A percentile compares a stretch with the other conserved stretches of the same genome.
Evolutionary conservation across 352 stramenopile genomes (phyloP).

Genomic region (Phytophthora megakarya): DNA sequence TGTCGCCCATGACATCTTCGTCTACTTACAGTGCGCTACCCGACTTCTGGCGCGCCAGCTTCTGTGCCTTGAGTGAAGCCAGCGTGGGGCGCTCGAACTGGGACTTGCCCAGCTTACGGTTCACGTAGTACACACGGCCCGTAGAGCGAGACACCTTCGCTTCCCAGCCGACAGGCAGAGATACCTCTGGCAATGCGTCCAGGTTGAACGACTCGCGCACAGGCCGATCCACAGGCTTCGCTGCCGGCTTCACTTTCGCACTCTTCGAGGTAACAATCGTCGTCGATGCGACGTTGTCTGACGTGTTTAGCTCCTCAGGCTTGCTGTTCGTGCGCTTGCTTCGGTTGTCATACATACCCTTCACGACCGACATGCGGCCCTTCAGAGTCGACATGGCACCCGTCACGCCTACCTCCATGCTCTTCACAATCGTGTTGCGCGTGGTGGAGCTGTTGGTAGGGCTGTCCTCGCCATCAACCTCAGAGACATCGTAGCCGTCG

Average conservation of each 20-base stretch:
- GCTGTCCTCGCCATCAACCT: conserved; percentile 51
- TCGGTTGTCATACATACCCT: conserved; percentile 75
- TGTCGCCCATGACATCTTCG: conserved; percentile 11
- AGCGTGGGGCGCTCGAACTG: conserved; percentile 87
- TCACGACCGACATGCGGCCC: conserved; percentile 79
- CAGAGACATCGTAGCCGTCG: conserved; percentile 53
- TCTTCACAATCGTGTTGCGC: conserved; percentile 81
- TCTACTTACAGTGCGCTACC: conserved; percentile 43
- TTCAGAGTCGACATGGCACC: conserved; percentile 82
- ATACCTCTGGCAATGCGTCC: conserved; percentile 80
- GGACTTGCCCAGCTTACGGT: conserved; percentile 86
- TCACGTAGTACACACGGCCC: conserved; percentile 89
- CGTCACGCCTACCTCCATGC: conserved; percentile 69
- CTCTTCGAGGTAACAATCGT: conserved; percentile 35
- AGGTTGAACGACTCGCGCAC: conserved; percentile 88
- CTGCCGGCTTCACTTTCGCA: conserved; percentile 43
- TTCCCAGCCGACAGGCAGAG: conserved; percentile 81
- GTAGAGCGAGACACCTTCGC: conserved; percentile 88
- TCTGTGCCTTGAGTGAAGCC: conserved; percentile 85
- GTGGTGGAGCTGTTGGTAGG: conserved; percentile 55
- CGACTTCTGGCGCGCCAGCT: conserved; percentile 75
- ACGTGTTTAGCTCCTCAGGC: conserved; percentile 42
- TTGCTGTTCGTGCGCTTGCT: conserved; percentile 71
- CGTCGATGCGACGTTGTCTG: conserved; percentile 30
- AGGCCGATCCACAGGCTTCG: conserved; percentile 46